Evolutionary conservation across 139 green algal genomes (phyloP), one percentile per base, ranked within the genome.

Genomic region (Micromonas pusilla): DNA sequence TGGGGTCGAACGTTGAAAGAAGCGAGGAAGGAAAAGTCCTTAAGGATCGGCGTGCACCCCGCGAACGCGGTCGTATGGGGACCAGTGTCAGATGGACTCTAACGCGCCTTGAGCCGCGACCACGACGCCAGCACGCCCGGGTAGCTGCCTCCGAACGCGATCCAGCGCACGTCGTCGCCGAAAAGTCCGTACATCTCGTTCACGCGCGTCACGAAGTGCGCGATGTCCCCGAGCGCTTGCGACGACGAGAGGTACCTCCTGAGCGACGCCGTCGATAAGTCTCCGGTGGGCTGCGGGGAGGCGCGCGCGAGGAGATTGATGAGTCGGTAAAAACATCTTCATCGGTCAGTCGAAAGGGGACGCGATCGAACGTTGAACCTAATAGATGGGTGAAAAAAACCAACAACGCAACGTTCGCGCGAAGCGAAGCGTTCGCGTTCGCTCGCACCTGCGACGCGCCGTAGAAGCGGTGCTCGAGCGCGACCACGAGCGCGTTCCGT

Each of bases 391-490:
- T n/a, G n/a, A n/a, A n/a, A n/a, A n/a, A 63, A 21, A 21, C 19
- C 52, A 63, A 63, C 52, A 19, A 19, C 19, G 19, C 52, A 21
- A 21, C 52, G 52, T 19, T 63, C 19, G 52, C 19, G 21, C 52
- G 21, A 13, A 34, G 26, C 26, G 16, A 62, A 32, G 67, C 30
- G 21, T 54, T 75, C n/a, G n/a, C n/a, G n/a, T n/a, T n/a, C n/a
- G n/a, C n/a, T n/a, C n/a, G n/a, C n/a, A n/a, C n/a, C n/a, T n/a
- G n/a, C 37, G 6, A 36, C 4, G 38, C 52, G 3, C 78, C 78
- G 52, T 82, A 82, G 60, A 79, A 82, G 16, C 78, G 39, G 32
- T 82, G 78, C 54, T 82, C 78, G 23, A 78, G 32, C 53, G 78
- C 78, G 31, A 82, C 28, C 21, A 78, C 25, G 5, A 78, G 32